phyloP scores from a whole-genome alignment of 192 early-diverging fungal species.

The Coemansia sp. region DNA sequence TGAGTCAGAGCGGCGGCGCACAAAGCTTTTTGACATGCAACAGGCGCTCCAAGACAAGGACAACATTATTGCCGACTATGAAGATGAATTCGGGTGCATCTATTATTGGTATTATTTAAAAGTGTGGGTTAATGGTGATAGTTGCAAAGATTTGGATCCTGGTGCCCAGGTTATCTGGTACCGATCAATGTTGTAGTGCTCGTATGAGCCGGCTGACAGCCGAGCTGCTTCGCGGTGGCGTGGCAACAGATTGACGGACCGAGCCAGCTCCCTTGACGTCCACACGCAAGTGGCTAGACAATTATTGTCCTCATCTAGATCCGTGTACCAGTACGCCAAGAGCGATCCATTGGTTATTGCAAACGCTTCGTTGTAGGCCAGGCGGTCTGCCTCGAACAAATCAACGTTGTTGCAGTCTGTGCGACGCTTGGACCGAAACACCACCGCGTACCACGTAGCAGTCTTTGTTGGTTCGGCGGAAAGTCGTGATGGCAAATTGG shows the following conservation, averaged over 20 bases:
- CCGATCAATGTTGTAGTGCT: slow-evolving; percentile 36
- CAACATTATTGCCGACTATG: background rate
- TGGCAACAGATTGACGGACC: slow-evolving; percentile 38
- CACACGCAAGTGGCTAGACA: slow-evolving; percentile 48
- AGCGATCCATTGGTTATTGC: slow-evolving; percentile 26
- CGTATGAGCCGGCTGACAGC: slow-evolving; percentile 39
- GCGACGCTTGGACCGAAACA: slow-evolving; percentile 38
- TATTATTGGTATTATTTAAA: background rate
- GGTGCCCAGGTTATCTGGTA: slow-evolving; percentile 22
- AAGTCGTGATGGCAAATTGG: background rate
- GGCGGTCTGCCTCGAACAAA: slow-evolving; percentile 34
- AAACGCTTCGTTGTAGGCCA: slow-evolving; percentile 43
- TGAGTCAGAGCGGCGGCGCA: slow-evolving; percentile 8
- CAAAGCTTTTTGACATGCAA: slow-evolving; percentile 17
- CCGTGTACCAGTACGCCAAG: slow-evolving; percentile 44
- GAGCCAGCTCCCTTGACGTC: slow-evolving; percentile 31
- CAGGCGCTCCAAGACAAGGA: slow-evolving; percentile 11
- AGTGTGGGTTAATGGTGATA: background rate
- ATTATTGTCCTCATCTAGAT: slow-evolving; percentile 33
- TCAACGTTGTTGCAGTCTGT: slow-evolving; percentile 37
- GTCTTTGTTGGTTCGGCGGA: background rate
- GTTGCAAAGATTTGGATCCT: background rate
- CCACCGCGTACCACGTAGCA: slow-evolving; percentile 40
- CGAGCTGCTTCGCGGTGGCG: slow-evolving; percentile 24
- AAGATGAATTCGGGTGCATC: background rate